Percentiles rank a stretch among this genome's conserved stretches.
Evolutionary conservation across 495 filamentous ascomycete genomes (phyloP).

Genomic region (Echria macrotheca): DNA sequence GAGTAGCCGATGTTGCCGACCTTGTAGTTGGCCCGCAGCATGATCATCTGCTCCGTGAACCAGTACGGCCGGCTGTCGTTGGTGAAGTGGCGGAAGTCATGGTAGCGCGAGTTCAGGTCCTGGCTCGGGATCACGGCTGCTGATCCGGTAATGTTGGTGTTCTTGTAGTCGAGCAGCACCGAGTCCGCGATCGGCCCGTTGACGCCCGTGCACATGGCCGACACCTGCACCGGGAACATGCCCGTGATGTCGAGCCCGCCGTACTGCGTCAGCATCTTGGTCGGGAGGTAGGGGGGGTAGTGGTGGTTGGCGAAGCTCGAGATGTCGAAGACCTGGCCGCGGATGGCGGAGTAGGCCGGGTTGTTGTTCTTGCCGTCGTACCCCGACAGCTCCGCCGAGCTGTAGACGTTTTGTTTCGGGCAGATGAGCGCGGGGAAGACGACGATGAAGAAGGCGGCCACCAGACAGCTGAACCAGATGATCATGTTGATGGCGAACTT

Average conservation of each 20-base stretch:
- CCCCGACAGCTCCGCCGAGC: conserved; percentile 64
- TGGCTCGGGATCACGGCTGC: conserved; percentile 56
- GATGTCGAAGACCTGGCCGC: conserved; percentile 85
- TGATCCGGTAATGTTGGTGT: conserved; percentile 66
- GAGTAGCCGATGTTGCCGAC: conserved; percentile 88
- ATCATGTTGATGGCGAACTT: conserved; percentile 97
- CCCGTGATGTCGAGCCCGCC: conserved; percentile 78
- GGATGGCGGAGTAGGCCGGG: conserved; percentile 68
- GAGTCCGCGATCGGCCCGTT: conserved; percentile 54
- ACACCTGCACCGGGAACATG: conserved; percentile 93
- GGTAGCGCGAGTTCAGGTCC: conserved; percentile 73
- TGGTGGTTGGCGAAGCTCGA: conserved; percentile 67
- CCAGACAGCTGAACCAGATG: conserved; percentile 83
- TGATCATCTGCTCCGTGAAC: conserved; percentile 80
- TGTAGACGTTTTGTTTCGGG: conserved; percentile 84
- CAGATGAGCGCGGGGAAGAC: conserved; percentile 85
- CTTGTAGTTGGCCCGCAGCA: conserved; percentile 71
- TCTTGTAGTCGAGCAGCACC: conserved; percentile 76
- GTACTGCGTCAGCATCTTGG: conserved; percentile 66
- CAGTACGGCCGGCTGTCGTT: conserved; percentile 82
- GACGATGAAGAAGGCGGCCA: conserved; percentile 83
- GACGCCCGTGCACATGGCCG: conserved; percentile 77
- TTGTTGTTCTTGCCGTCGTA: conserved; percentile 66
- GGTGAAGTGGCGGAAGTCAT: conserved; percentile 85
- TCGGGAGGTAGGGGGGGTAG: conserved; percentile 65